Conservation (phyloP, 2,329 filamentous ascomycete species). For the Colletotrichum cordylinicola region DNA sequence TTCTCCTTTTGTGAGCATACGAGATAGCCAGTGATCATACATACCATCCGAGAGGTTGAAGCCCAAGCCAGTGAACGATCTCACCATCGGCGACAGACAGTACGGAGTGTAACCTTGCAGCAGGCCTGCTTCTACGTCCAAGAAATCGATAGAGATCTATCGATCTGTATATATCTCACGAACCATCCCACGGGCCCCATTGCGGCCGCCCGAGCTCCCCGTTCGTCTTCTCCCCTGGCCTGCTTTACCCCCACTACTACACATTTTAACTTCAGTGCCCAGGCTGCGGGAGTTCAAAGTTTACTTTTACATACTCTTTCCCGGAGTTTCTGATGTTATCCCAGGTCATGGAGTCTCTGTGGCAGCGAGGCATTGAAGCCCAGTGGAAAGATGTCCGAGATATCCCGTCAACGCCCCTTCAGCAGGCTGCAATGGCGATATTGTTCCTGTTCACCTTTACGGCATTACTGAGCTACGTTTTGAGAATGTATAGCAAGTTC, state of each 20-base stretch:
- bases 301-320: not conserved
- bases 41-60: not conserved
- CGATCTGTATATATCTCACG: not conserved
- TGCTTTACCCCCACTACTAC: not conserved
- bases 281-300: not conserved
- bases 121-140: not conserved
- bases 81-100: not conserved
- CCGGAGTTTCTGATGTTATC: not conserved
- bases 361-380: not conserved
- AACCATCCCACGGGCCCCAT: not conserved
- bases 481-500: conserved; percentile 26
- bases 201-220: not conserved
- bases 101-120: not conserved
- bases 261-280: not conserved
- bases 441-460: conserved; percentile 34
- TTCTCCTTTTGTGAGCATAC: not conserved
- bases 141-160: not conserved
- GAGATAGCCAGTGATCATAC: not conserved
- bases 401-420: conserved; percentile 36
- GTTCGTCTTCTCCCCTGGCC: not conserved
- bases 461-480: conserved; percentile 29
- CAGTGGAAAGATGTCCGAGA: conserved; percentile 26
- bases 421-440: conserved; percentile 32
- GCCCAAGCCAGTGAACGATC: not conserved
- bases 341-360: not conserved